These are phyloP conservation scores for Selaginella tamariscina DNA, from an alignment of 75 land plant genomes.

Conservation along the genomic window DNA sequence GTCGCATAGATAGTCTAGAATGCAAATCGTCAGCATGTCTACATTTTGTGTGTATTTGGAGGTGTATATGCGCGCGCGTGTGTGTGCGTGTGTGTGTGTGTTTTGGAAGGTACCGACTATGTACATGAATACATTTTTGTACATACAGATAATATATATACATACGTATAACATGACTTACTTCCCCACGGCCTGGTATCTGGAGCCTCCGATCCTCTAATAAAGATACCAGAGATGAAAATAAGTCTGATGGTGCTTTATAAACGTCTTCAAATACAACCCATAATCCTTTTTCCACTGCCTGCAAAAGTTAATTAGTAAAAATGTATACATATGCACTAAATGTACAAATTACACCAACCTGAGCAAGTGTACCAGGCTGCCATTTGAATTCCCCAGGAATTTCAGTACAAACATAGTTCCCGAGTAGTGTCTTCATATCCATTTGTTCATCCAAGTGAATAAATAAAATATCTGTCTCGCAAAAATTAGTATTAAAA, in stretches of 20 bases:
- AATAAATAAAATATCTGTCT: conserved; percentile 51
- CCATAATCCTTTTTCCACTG: conserved; percentile 79
- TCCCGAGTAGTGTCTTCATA: conserved; percentile 70
- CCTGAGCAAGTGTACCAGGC: conserved; percentile 95
- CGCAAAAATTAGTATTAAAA: not conserved
- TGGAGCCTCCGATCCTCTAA: conserved; percentile 64
- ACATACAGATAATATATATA: too few species aligned
- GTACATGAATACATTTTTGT: too few species aligned
- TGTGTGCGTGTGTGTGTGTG: too few species aligned
- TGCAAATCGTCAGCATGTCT: too few species aligned
- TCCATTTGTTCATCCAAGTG: conserved; percentile 98
- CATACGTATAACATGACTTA: conserved; percentile 9
- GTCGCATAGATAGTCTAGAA: conserved; percentile 53
- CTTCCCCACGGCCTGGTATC: conserved; percentile 80
- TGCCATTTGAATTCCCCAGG: conserved; percentile 99
- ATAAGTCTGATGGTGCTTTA: conserved; percentile 81
- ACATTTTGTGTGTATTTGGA: too few species aligned
- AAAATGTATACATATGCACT: not conserved
- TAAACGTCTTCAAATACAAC: conserved; percentile 90
- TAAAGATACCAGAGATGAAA: conserved; percentile 54
- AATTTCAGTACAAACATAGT: conserved; percentile 67
- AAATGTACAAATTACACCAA: conserved; percentile 12
- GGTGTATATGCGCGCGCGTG: too few species aligned
- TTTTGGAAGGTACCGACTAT: too few species aligned
- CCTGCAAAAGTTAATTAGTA: conserved; percentile 30